Evolutionary conservation across 306 rosid species (phyloP).

Genomic region (Rosa multiflora): DNA sequence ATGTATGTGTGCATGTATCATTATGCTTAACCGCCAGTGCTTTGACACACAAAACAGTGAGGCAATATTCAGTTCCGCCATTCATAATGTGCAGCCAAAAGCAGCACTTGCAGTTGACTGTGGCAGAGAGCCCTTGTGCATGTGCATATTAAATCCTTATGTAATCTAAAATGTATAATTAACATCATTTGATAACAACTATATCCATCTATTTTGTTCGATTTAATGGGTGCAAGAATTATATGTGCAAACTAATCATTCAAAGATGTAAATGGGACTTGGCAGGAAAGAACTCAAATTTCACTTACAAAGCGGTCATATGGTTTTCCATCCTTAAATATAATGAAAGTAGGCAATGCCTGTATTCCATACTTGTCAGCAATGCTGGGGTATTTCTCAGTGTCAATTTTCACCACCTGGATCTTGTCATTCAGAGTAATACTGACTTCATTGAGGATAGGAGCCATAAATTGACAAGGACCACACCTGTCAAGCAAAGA

Average conservation of each 20-base stretch:
- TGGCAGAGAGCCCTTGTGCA: not conserved
- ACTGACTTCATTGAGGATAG: constrained; percentile 81
- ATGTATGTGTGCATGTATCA: not conserved
- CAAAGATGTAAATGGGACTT: constrained; percentile 1
- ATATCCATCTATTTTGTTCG: not conserved
- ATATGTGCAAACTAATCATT: not conserved
- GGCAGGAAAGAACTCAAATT: constrained; percentile 6
- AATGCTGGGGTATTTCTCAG: constrained; percentile 85
- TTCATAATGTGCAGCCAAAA: not conserved
- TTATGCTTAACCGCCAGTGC: not conserved
- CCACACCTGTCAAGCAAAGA: constrained; percentile 73
- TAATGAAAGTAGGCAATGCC: constrained; percentile 91
- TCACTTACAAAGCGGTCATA: constrained; percentile 77
- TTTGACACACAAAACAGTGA: not conserved
- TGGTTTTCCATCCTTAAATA: constrained; percentile 85
- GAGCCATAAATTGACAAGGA: constrained; percentile 96
- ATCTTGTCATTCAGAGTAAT: constrained; percentile 54
- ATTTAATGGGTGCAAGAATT: not conserved
- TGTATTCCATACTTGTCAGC: constrained; percentile 74
- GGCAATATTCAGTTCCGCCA: not conserved
- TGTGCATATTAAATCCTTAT: not conserved
- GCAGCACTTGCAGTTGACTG: not conserved
- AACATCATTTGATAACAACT: not conserved
- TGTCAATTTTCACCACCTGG: constrained; percentile 84
- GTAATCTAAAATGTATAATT: not conserved